Evolutionary conservation across 495 filamentous ascomycete species (phyloP).

Genomic region (Recurvomyces mirabilis): DNA sequence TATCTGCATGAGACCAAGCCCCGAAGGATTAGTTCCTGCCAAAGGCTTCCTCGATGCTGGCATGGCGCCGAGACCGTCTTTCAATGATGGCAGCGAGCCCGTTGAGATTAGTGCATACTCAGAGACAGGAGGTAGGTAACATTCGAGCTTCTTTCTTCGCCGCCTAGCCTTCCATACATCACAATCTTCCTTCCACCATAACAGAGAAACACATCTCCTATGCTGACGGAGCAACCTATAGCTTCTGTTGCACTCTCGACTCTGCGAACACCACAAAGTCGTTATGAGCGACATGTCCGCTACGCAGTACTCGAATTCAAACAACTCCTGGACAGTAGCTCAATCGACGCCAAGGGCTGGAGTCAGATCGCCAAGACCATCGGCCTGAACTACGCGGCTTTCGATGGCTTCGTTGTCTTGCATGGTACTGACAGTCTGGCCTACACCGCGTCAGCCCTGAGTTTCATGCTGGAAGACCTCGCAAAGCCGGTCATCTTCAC

Average conservation of each 20-base stretch:
- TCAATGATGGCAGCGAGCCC: conserved; percentile 72
- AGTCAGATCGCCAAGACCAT: conserved; percentile 63
- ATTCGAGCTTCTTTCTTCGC: not conserved
- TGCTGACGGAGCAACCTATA: too few relatives aligned
- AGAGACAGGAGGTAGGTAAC: conserved; percentile 35
- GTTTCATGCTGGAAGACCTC: conserved; percentile 87
- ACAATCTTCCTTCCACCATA: not conserved
- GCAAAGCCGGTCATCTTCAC: conserved; percentile 89
- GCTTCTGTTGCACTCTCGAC: too few relatives aligned
- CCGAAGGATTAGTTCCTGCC: conserved; percentile 38
- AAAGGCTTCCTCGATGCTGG: conserved; percentile 70
- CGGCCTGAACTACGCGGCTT: conserved; percentile 71
- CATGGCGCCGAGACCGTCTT: conserved; percentile 71
- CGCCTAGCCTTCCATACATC: not conserved
- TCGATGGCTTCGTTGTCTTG: conserved; percentile 91
- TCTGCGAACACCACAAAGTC: conserved; percentile 68
- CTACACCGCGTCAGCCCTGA: conserved; percentile 83
- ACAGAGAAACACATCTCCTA: not conserved
- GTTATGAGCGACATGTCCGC: conserved; percentile 63
- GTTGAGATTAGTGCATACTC: conserved; percentile 43
- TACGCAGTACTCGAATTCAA: conserved; percentile 83
- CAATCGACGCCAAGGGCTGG: conserved; percentile 86
- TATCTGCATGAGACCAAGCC: conserved; percentile 74
- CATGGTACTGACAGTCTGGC: conserved; percentile 92
- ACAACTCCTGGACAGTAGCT: conserved; percentile 79